These are phyloP conservation scores for Colletotrichum sp. DNA, from an alignment of 2,329 filamentous ascomycete genomes.

Conservation along the genomic window DNA sequence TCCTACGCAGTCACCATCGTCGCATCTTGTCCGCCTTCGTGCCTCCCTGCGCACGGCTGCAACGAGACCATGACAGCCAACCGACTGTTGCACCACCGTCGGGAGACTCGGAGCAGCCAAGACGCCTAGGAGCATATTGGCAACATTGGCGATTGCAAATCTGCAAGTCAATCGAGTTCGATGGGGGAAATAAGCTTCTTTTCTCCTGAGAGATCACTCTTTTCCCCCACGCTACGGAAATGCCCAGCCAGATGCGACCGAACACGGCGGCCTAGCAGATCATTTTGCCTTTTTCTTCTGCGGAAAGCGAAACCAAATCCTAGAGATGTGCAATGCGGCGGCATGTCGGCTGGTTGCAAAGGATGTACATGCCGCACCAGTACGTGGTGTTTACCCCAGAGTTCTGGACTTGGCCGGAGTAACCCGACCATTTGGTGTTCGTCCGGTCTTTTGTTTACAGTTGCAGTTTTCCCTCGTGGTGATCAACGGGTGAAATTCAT, in stretches of 20 bases:
- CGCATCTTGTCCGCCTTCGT: not conserved
- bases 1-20: not conserved
- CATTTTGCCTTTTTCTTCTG: not conserved
- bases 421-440: not conserved
- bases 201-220: not conserved
- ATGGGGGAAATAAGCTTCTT: not conserved
- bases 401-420: not conserved
- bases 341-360: not conserved
- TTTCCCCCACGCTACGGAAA: not conserved
- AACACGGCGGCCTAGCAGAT: not conserved
- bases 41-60: not conserved
- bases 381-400: not conserved
- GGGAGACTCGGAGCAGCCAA: not conserved
- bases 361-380: not conserved
- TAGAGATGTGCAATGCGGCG: not conserved
- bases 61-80: not conserved
- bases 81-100: not conserved
- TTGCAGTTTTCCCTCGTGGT: not conserved
- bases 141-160: not conserved
- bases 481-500: not conserved
- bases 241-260: not conserved
- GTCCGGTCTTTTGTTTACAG: not conserved
- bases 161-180: not conserved
- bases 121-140: not conserved
- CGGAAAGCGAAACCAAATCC: not conserved